Evolutionary conservation across 2,329 filamentous ascomycete genomes (phyloP), one percentile per base, ranked within the genome.

Genomic region (Trichoderma harzianum): DNA sequence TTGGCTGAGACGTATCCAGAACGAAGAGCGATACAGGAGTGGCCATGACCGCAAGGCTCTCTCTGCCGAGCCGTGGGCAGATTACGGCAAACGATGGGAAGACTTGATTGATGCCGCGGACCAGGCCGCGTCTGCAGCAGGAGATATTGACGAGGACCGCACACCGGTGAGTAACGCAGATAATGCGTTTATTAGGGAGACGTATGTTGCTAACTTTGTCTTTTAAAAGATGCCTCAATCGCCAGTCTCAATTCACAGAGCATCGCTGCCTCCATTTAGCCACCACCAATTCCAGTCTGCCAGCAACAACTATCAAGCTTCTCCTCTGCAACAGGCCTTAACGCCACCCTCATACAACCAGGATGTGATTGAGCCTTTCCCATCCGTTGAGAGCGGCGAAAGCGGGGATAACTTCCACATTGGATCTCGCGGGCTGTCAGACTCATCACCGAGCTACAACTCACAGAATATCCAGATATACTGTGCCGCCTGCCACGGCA

Each of bases 81-180:
- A 92, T 72, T 92, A 93, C 82, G 94, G 93, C 75, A 97, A 96
- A 83, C 88, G 95, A 77, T 98, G 95, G 96, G 94, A 97, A 82
- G 95, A 98, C 81, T 86, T 98, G 73, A 97, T 98, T 75, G 95
- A 98, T 82, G 95, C 95, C 67, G 95, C 93, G 47, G 82, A 83
- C 73, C 82, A 84, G 70, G 83, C 88, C 69, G 94, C 95, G 36
- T 97, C 94, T 73, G 94, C 95, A 32, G 97, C 94, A 3, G 95
- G 97, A 83, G 95, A 92, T 77, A 88, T 96, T 78, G 94, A 97
- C 80, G 94, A 95, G 79, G 95, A 97, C 81, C 89, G 95, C 79
- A 97, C 93, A 80, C 93, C 93, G 78, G 93, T 97, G 88, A 86
- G 91, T 86, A 30, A 61, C 26, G 3, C 72, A 39, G 47, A 21